These are phyloP conservation scores for Rhododendron ovatum DNA, from an alignment of 148 eudicot genomes.

Conservation along the genomic window DNA sequence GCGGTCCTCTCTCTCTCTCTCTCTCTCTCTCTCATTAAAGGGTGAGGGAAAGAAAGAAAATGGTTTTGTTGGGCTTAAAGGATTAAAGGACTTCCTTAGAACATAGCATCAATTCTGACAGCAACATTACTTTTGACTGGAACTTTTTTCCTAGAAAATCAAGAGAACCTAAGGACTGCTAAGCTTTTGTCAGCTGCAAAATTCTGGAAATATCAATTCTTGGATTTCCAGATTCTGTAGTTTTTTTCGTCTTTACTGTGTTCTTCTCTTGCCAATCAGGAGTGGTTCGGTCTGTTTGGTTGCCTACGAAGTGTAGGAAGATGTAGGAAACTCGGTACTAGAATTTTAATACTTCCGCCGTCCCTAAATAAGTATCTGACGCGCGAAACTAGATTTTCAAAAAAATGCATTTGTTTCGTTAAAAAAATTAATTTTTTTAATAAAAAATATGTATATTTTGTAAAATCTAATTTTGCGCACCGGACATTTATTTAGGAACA, in stretches of 20 bases:
- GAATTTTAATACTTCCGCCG: neutral
- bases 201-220: neutral
- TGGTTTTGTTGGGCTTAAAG: neutral
- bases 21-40: no score
- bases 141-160: neutral
- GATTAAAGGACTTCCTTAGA: neutral
- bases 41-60: neutral
- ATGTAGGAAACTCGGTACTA: neutral
- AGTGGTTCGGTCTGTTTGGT: neutral
- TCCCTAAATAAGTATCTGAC: no score
- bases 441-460: no score
- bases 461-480: no score
- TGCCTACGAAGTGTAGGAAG: neutral
- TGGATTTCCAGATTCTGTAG: neutral
- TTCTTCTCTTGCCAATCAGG: neutral
- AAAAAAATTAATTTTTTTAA: no score
- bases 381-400: no score
- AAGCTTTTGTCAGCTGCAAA: neutral
- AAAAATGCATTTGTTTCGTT: no score
- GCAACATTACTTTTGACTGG: neutral
- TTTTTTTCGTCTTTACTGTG: neutral
- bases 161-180: neutral
- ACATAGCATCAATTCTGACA: neutral
- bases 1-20: no score
- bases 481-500: no score